phyloP scores from a whole-genome alignment of 495 filamentous ascomycete species.

The Daldinia concentrica region DNA sequence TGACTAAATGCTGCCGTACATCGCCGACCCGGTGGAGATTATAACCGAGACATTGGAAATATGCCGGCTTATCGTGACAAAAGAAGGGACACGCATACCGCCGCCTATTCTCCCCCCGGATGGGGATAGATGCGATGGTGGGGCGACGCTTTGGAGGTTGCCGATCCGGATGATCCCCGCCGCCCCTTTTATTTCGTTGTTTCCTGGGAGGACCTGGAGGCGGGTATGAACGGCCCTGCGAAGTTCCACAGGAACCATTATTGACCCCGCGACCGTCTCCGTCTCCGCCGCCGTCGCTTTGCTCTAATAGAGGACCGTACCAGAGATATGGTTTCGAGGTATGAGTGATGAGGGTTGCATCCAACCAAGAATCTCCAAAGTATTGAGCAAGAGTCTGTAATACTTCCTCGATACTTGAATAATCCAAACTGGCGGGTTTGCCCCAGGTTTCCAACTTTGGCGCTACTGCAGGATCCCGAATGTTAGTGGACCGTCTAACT shows the following conservation, averaged over 20 bases:
- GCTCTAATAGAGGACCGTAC: neutral
- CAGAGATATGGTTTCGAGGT: neutral
- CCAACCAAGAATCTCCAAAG: neutral
- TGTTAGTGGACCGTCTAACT: neutral
- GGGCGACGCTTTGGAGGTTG: neutral
- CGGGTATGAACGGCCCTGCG: neutral
- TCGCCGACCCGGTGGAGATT: conserved; percentile 18
- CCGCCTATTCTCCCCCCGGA: neutral
- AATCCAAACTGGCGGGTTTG: neutral
- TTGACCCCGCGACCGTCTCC: neutral
- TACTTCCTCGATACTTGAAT: neutral
- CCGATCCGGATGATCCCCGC: neutral
- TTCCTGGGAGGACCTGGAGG: neutral
- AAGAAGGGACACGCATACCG: conserved; percentile 28
- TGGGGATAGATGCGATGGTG: neutral
- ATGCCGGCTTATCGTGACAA: neutral
- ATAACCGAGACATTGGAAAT: conserved; percentile 6
- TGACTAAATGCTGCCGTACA: conserved; percentile 31
- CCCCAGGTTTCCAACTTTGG: neutral
- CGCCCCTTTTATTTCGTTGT: neutral
- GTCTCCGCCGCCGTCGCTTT: neutral
- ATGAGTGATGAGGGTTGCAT: neutral
- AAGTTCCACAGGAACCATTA: neutral
- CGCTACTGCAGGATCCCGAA: conserved; percentile 5
- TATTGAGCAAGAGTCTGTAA: neutral